Conservation (phyloP, 805 yeast genomes). For the Huiozyma naganishii region DNA sequence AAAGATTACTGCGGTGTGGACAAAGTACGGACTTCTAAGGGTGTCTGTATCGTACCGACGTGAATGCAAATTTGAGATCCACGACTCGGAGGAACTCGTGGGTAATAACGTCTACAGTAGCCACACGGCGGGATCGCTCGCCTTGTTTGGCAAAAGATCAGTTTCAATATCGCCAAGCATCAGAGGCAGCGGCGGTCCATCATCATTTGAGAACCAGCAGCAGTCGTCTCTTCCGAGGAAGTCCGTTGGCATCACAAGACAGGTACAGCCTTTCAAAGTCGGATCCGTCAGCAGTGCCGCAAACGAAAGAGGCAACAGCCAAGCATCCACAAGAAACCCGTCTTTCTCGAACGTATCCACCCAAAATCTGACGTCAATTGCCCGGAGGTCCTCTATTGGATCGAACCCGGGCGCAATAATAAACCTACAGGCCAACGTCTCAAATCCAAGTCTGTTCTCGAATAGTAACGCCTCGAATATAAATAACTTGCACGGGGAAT, state of each 20-base stretch:
- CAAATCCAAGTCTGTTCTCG: not conserved
- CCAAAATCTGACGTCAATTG: conserved; percentile 1
- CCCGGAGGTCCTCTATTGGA: conserved; percentile 31
- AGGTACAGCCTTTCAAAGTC: conserved; percentile 29
- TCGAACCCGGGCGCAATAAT: conserved; percentile 10
- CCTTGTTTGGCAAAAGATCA: not conserved
- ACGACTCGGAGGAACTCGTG: not conserved
- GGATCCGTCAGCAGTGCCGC: conserved; percentile 28
- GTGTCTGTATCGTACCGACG: conserved; percentile 72
- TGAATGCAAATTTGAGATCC: conserved; percentile 53
- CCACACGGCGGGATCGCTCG: conserved; percentile 1
- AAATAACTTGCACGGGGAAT: conserved; percentile 13
- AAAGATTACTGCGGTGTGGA: conserved; percentile 57
- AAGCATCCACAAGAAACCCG: conserved; percentile 30
- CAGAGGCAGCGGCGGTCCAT: not conserved
- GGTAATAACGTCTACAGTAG: not conserved
- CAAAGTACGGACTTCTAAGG: conserved; percentile 63
- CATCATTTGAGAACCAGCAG: conserved; percentile 2
- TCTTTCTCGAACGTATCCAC: conserved; percentile 29
- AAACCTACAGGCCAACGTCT: conserved; percentile 1
- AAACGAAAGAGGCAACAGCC: conserved; percentile 15
- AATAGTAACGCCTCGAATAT: conserved; percentile 6
- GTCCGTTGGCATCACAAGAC: conserved; percentile 14
- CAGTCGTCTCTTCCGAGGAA: conserved; percentile 6
- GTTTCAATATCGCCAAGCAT: conserved; percentile 7